phyloP scores from a whole-genome alignment of 306 rosid genomes.

The Vicia villosa region DNA sequence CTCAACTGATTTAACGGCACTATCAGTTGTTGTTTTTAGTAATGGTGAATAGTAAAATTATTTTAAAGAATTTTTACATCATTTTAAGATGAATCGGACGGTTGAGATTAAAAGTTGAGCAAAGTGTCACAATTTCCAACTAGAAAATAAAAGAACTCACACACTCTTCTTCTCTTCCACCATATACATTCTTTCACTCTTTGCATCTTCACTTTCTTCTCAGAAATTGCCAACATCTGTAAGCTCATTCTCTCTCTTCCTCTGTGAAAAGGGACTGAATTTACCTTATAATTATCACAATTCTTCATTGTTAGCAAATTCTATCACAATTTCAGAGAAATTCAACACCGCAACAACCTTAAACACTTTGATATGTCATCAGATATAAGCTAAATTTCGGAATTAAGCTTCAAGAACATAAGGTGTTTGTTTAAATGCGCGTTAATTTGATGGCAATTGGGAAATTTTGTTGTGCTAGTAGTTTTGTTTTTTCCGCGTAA shows the following conservation, averaged over 20 bases:
- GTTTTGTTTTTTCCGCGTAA: not conserved
- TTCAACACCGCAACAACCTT: not conserved
- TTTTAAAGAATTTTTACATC: not conserved
- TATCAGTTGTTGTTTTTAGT: too few relatives aligned
- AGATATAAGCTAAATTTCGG: constrained; percentile 70
- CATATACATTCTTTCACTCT: constrained; percentile 20
- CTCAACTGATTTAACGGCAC: too few relatives aligned
- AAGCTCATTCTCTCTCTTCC: not conserved
- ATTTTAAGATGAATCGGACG: not conserved
- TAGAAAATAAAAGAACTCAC: constrained; percentile 28
- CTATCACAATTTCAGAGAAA: constrained; percentile 7
- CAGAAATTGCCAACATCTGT: constrained; percentile 32
- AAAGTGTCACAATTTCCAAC: not conserved
- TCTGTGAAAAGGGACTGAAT: constrained; percentile 40
- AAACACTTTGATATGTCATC: constrained; percentile 70
- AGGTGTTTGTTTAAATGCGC: constrained; percentile 16
- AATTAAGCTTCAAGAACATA: constrained; percentile 1
- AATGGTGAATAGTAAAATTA: too few relatives aligned
- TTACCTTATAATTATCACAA: not conserved
- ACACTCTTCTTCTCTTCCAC: constrained; percentile 20
- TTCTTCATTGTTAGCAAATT: constrained; percentile 5
- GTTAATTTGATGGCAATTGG: constrained; percentile 46
- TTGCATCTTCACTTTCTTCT: constrained; percentile 1
- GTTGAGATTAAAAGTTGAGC: not conserved
- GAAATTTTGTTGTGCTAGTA: constrained; percentile 23